Base-by-base conservation (phyloP, 1,139 yeast genomes). In the Blastobotrys buckinghamii region DNA sequence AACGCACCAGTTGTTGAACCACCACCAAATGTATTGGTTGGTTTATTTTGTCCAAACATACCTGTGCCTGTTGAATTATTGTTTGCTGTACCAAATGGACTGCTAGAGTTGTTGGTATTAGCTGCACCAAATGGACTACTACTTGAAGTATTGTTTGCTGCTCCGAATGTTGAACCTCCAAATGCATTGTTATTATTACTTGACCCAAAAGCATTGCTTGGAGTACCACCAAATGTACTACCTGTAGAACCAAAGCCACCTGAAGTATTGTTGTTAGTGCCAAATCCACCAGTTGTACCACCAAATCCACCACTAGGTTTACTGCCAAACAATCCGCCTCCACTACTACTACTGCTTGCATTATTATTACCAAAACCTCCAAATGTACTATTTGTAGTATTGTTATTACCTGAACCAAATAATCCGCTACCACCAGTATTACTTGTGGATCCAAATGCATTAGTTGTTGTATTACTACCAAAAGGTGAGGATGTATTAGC, bases 191-290 rank as follows among this genome's bases (percentile, higher is more conserved):
- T 44, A 35, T 53, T 50, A 16, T 52, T 42, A 29, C 42, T 47
- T 35, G 49, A 52, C 13, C 68, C 69, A 51, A 59, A 59, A 22
- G 60, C 55, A 19, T 60, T 58, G 24, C 57, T 53, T n/a, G n/a
- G n/a, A 7, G 61, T 59, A 17, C 61, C 53, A 62, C 43, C 39
- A 22, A 22, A 22, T 5, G 24, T 7, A 22, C 6, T 22, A 22
- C 7, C 7, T 19, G 24, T 35, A 15, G 39, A 6, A 10, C 43
- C 43, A 16, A 45, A 15, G 2, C 65, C 60, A 16, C 61, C 60
- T 2, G 50, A 51, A 8, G 49, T 35, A 24, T 53, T 41, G 26
- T 44, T 24, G 15, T 30, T 35, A 16, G 39, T 17, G 4, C 43
- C 43, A 17, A 46, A 15, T 7, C 64, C 60, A 16, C 60, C 40